These are phyloP conservation scores for Iris pallida DNA, from an alignment of 116 monocot genomes.

Conservation along the genomic window DNA sequence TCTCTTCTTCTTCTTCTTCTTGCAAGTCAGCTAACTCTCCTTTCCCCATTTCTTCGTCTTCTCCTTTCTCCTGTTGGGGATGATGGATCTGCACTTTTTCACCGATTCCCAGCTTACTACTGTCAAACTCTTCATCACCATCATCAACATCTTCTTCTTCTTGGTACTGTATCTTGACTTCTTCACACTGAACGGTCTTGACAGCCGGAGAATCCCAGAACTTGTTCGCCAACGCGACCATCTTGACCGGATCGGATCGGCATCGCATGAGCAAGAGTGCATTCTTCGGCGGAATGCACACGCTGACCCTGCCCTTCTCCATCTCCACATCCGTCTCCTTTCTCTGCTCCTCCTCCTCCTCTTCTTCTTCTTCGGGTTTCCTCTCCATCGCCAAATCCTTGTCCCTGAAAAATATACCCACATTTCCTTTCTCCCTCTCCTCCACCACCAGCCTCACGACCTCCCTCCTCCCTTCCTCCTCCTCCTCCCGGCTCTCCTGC, in stretches of 20 bases:
- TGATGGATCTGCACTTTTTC: no score
- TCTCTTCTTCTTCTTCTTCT: slow-evolving; percentile 6
- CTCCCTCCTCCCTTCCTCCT: slow-evolving; percentile 9
- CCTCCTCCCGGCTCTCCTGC: slow-evolving; percentile 35
- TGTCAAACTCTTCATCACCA: not conserved
- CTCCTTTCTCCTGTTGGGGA: no score
- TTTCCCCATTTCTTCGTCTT: slow-evolving; percentile 1
- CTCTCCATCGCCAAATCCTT: slow-evolving; percentile 16
- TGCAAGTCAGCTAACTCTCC: not conserved
- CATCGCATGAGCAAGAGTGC: slow-evolving; percentile 95
- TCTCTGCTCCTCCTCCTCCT: slow-evolving; percentile 9
- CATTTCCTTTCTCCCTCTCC: no score
- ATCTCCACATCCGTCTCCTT: slow-evolving; percentile 4
- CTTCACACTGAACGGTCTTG: slow-evolving; percentile 12
- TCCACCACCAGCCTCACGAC: slow-evolving; percentile 2
- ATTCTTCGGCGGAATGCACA: slow-evolving; percentile 83
- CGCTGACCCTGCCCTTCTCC: slow-evolving; percentile 39
- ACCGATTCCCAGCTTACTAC: not conserved
- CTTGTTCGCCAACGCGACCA: slow-evolving; percentile 65
- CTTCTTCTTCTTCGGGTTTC: not conserved
- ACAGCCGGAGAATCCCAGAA: slow-evolving; percentile 69
- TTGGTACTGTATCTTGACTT: not conserved
- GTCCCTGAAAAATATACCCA: no score
- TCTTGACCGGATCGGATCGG: slow-evolving; percentile 86
- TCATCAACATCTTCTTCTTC: slow-evolving; percentile 29